Conservation (phyloP, 2,329 filamentous ascomycete species). For the Ophidiomyces ophidiicola region DNA sequence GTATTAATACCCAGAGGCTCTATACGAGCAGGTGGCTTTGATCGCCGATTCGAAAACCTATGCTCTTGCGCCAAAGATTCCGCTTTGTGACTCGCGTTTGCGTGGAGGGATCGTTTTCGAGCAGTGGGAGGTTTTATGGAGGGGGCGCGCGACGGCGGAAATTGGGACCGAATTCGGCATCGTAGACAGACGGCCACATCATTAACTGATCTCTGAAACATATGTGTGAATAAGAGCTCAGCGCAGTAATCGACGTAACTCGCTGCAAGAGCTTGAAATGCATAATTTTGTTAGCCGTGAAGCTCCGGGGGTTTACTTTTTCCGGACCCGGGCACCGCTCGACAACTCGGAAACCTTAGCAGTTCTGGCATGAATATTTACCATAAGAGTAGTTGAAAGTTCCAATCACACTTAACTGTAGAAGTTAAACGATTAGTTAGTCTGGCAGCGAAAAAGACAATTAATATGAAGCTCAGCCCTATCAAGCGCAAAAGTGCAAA, state of each 20-base stretch:
- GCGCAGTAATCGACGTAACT: no score
- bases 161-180: constrained; percentile 14
- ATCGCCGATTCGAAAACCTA: background rate
- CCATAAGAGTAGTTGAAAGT: no score
- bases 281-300: background rate
- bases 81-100: background rate
- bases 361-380: no score
- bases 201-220: constrained; percentile 21
- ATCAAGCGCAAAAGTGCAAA: no score
- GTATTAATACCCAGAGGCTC: background rate
- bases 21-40: background rate
- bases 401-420: no score
- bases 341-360: no score
- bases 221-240: constrained; percentile 11
- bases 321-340: background rate
- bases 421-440: no score
- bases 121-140: background rate
- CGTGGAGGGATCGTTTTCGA: background rate
- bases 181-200: constrained; percentile 18
- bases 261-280: no score
- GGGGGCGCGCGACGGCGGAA: background rate
- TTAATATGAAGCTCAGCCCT: no score
- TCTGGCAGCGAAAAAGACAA: no score
- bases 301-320: background rate
- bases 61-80: background rate